Base-by-base conservation (phyloP, 2,329 filamentous ascomycete species). In the Pseudocercospora macadamiae region DNA sequence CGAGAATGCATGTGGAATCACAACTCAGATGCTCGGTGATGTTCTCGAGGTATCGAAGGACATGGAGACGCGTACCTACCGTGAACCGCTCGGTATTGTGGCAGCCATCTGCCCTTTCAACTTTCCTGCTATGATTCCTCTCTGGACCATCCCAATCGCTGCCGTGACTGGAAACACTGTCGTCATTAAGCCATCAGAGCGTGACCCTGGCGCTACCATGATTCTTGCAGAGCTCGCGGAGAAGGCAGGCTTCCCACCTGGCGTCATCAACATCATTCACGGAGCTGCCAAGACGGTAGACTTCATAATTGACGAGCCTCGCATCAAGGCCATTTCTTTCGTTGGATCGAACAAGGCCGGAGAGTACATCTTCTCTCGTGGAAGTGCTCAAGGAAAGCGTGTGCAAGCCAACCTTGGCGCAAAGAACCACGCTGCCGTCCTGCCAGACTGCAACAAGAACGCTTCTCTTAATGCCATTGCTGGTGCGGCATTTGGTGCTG, bases 371-470 rank as follows among this genome's bases (percentile, higher is more conserved):
- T 95, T 87, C 77, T 77, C 80, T 55, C 86, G 89, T 57, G 90
- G 86, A 28, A 91, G 89, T 1, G 90, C 89, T 71, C 91, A 93
- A 70, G 90, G 91, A 71, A 95, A 95, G 83, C 88, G 90, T 70
- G 89, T 93, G 28, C 91, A 95, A 79, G 90, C 90, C 74, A 95
- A 95, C 77, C 79, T 95, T 62, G 91, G 90, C 37, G 90, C 90
- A 66, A 95, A 95, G 84, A 95, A 95, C 82, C 90, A 95, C 75
- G 90, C 90, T 25, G 89, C 89, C 54, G 87, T 95, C 26, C 83
- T 93, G 61, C 90, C 90, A 16, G 90, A 95, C 79, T 89, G 87
- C 80, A 93, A 95, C 81, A 93, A 92, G 84, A 93, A 95, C 80
- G 89, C 93, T 70, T 90, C 91, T 66, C 79, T 95, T 70, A 95